Conservation (phyloP, 192 early-diverging fungal genomes). For the Podila verticillata region DNA sequence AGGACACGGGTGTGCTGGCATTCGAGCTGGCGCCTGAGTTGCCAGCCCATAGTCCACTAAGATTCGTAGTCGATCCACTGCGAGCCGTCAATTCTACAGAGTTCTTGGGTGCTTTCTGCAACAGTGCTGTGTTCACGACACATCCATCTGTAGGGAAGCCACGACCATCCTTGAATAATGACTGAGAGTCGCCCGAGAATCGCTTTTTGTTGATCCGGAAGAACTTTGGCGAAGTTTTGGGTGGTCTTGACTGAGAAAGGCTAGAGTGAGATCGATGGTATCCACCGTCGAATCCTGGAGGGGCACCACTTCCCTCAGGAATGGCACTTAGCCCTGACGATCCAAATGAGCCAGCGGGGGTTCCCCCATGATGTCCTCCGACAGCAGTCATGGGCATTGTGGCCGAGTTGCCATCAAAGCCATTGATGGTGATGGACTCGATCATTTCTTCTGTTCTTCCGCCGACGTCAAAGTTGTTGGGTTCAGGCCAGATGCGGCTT, state of each 20-base stretch:
- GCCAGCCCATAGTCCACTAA: slow-evolving; percentile 17
- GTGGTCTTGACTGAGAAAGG: slow-evolving; percentile 9
- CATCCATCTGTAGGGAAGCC: slow-evolving; percentile 22
- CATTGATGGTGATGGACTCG: slow-evolving; percentile 36
- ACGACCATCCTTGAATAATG: slow-evolving; percentile 30
- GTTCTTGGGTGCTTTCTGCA: slow-evolving; percentile 21
- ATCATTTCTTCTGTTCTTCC: slow-evolving; percentile 17
- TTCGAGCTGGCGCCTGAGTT: slow-evolving; percentile 1
- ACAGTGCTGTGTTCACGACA: slow-evolving; percentile 41
- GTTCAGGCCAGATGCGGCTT: slow-evolving; percentile 41
- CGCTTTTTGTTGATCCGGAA: slow-evolving; percentile 49
- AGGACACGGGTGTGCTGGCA: not conserved
- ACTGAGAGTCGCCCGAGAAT: slow-evolving; percentile 41
- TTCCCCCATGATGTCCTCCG: slow-evolving; percentile 20
- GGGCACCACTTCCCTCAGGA: slow-evolving; percentile 8
- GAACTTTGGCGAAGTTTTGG: slow-evolving; percentile 29
- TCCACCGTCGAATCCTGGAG: slow-evolving; percentile 11
- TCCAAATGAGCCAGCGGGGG: slow-evolving; percentile 31
- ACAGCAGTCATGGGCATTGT: slow-evolving; percentile 13
- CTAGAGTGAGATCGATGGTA: slow-evolving; percentile 30
- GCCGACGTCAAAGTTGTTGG: slow-evolving; percentile 10
- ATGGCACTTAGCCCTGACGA: slow-evolving; percentile 28
- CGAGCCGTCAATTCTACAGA: slow-evolving; percentile 42
- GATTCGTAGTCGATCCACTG: slow-evolving; percentile 23
- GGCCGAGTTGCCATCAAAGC: slow-evolving; percentile 30